Base-by-base conservation (phyloP, 2,329 filamentous ascomycete species). In the Fusarium hainanense region DNA sequence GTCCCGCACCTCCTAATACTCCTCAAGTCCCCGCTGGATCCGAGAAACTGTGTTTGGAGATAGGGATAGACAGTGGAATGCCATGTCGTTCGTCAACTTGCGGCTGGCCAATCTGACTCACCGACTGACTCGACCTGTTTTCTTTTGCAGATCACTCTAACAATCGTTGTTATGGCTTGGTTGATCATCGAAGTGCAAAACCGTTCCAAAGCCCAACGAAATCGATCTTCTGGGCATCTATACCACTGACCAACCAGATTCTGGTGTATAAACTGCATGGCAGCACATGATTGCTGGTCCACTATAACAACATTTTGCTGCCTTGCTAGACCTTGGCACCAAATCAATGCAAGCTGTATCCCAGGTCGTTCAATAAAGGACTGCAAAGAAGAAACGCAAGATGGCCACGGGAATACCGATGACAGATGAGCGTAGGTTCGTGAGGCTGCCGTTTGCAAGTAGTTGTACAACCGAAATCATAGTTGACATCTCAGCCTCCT, bases 1-100 rank as follows among this genome's bases (percentile, higher is more conserved):
- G 44, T 56, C 47, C 62, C 62, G 55, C 66, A 60, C 30, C n/a
- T 27, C 40, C 28, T 41, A 23, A 41, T 41, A 54, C 40, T 30
- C 51, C 37, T 37, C 28, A 34, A 47, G 32, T 25, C 51, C 42
- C 46, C 34, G 46, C 47, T 59, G 27, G 37, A 25, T 42, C 54
- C 21, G 8, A 47, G 47, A 41, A 48, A 34, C 55, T 20, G 8
- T 64, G 18, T 12, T 43, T 44, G 18, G 27, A 41, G 32, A 54
- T 46, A 63, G 41, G 40, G 16, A 32, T 60, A 43, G 34, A 25
- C 23, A 20, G 41, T 60, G 23, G 41, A 20, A 54, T 51, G 23
- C 42, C 37, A n/a, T 30, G 21, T 54, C 28, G 40, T 42, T 43
- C 28, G 43, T 42, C 13, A n/a, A 42, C 37, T 27, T 28, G 21